A percentile compares a stretch with the other conserved stretches of the same genome.
phyloP scores from a whole-genome alignment of 352 stramenopile genomes.

The Salisapilia sapeloensis region DNA sequence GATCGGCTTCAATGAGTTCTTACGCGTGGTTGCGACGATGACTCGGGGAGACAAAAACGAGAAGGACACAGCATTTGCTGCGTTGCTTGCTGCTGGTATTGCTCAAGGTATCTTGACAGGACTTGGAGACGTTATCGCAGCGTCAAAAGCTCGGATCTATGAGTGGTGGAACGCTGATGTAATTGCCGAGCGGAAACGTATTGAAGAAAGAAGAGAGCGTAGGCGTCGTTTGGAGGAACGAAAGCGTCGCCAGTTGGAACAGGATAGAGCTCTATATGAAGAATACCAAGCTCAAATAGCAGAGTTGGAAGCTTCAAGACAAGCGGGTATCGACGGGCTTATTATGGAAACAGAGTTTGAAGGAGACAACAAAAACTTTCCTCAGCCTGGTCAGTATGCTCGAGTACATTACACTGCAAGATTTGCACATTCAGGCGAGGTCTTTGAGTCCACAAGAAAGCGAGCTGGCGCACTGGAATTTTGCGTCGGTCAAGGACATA shows the following conservation, averaged over 20 bases:
- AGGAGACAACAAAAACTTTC: slow-evolving; percentile 37
- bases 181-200: slow-evolving; percentile 48
- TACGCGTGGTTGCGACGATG: slow-evolving; percentile 46
- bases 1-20: slow-evolving; percentile 59
- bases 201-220: slow-evolving; percentile 31
- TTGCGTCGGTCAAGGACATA: slow-evolving; percentile 41
- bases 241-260: slow-evolving; percentile 16
- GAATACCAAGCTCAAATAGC: slow-evolving; percentile 24
- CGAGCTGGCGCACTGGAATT: slow-evolving; percentile 52
- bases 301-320: slow-evolving; percentile 18
- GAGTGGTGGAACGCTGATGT: slow-evolving; percentile 51
- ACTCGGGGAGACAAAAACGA: slow-evolving; percentile 13
- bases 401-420: slow-evolving; percentile 51
- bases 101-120: slow-evolving; percentile 43
- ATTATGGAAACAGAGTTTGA: slow-evolving; percentile 29
- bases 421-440: slow-evolving; percentile 22
- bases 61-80: slow-evolving; percentile 21
- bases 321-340: slow-evolving; percentile 20
- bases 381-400: slow-evolving; percentile 36
- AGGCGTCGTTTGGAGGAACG: slow-evolving; percentile 27
- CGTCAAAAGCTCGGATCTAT: slow-evolving; percentile 24
- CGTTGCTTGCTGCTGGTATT: slow-evolving; percentile 34
- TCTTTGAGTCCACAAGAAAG: slow-evolving; percentile 51
- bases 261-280: slow-evolving; percentile 17
- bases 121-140: slow-evolving; percentile 35